Evolutionary conservation across 2,329 filamentous ascomycete genomes (phyloP).

Genomic region (Byssothecium circinans): DNA sequence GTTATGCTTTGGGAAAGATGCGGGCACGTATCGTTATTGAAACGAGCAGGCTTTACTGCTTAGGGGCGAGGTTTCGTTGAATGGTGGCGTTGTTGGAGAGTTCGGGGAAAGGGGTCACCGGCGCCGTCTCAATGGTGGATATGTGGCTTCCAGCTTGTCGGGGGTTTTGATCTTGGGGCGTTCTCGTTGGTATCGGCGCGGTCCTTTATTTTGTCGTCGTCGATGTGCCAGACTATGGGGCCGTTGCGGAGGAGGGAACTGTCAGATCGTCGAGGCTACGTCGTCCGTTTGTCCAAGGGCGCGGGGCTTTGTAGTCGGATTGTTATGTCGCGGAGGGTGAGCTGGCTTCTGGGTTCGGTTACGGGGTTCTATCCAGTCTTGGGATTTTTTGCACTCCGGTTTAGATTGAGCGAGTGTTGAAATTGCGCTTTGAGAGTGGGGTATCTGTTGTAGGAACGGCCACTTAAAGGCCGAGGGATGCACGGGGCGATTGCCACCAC

Average conservation of each 20-base stretch:
- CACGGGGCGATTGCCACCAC: conserved; percentile 23
- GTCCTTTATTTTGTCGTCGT: conserved; percentile 13
- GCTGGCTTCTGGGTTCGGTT: conserved; percentile 17
- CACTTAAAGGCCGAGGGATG: conserved; percentile 31
- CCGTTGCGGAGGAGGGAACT: conserved; percentile 21
- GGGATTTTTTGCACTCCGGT: conserved; percentile 24
- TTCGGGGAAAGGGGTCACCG: conserved; percentile 24
- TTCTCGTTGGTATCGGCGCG: conserved; percentile 20
- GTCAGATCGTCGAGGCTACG: conserved; percentile 19
- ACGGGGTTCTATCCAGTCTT: conserved; percentile 23
- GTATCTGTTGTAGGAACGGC: too few relatives aligned
- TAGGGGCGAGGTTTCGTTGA: conserved; percentile 17
- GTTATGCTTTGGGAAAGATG: too few relatives aligned
- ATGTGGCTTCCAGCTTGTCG: conserved; percentile 16
- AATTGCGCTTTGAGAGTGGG: too few relatives aligned
- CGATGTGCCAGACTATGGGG: conserved; percentile 29
- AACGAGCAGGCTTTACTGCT: conserved; percentile 27
- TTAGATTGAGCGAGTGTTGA: not conserved
- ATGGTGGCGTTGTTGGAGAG: conserved; percentile 14
- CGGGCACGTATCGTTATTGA: too few relatives aligned
- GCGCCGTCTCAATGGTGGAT: conserved; percentile 19
- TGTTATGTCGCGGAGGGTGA: conserved; percentile 26
- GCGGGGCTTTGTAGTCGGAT: conserved; percentile 14
- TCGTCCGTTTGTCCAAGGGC: conserved; percentile 26
- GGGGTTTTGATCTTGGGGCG: conserved; percentile 23